Evolutionary conservation across 2,329 filamentous ascomycete genomes (phyloP), one percentile per base, ranked within the genome.

Genomic region (Pseudogymnoascus sp.): DNA sequence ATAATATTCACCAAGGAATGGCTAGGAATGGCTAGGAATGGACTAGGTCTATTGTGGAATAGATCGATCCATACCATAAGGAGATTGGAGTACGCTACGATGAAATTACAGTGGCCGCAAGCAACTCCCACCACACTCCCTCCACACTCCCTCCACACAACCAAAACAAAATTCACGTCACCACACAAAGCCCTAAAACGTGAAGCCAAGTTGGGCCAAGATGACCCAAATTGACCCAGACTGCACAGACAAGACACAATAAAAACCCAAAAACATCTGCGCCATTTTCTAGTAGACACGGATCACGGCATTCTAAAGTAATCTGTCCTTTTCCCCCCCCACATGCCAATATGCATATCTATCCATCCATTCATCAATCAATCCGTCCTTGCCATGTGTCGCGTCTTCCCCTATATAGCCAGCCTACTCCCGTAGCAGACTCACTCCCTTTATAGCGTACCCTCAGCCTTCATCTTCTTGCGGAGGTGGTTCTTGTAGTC

Each of bases 401-500:
- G 25, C 12, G 38, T 42, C 46, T n/a, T 56, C 46, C 46, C 46
- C 46, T 56, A 56, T 56, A 34, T 18, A 56, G 28, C 49, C 5
- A 56, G 25, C 25, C n/a, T 18, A 34, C 28, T 56, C 49, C 18
- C 49, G 9, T 34, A 1, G 16, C n/a, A 34, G 46, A 9, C n/a
- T 8, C 25, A 14, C 9, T 3, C 23, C 43, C 9, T 34, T 56
- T 56, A 56, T 18, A 56, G 49, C n/a, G 49, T 56, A 56, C 49
- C 49, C 49, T 56, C 49, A 12, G 49, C 25, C 49, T 56, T 60
- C 95, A 99, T 99, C 91, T 97, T 97, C 88, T 97, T 97, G 76
- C 93, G 88, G 73, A 99, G 85, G 80, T 97, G 87, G 81, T 96
- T 90, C 90, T 99, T 99, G 90, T 99, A 99, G 65, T 92, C 88